phyloP scores from a whole-genome alignment of 768 basidiomycete species.

The Collybiopsis luxurians region DNA sequence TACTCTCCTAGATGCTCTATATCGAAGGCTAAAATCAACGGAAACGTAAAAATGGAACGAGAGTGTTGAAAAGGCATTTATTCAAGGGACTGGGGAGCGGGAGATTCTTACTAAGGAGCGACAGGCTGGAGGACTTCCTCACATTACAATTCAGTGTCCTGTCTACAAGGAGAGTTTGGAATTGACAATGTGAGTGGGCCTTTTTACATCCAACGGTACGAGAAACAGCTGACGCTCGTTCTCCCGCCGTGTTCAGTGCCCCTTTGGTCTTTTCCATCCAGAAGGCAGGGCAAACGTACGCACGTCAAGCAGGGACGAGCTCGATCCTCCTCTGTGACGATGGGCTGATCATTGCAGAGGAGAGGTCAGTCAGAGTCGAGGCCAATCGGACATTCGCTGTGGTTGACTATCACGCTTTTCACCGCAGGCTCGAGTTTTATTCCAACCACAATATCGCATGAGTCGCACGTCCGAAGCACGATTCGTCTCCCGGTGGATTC shows the following conservation, averaged over 20 bases:
- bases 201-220: too few species aligned
- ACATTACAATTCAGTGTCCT: conserved; percentile 79
- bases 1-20: neutral
- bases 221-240: too few species aligned
- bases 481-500: conserved; percentile 73
- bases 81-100: neutral
- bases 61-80: neutral
- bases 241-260: conserved; percentile 34
- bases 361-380: conserved; percentile 35
- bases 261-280: conserved; percentile 79
- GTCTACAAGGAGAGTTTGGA: conserved; percentile 85
- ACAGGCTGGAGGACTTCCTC: conserved; percentile 46
- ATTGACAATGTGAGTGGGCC: conserved; percentile 63
- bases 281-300: conserved; percentile 85
- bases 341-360: conserved; percentile 29
- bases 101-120: neutral
- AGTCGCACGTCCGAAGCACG: conserved; percentile 77
- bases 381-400: too few species aligned
- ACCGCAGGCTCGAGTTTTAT: conserved; percentile 59
- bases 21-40: neutral
- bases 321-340: conserved; percentile 84
- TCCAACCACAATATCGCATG: conserved; percentile 34
- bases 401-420: too few species aligned
- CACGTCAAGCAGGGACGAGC: conserved; percentile 79
- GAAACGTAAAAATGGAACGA: neutral